Base-by-base conservation (phyloP, 1,139 yeast genomes). In the Pichia sp. region DNA sequence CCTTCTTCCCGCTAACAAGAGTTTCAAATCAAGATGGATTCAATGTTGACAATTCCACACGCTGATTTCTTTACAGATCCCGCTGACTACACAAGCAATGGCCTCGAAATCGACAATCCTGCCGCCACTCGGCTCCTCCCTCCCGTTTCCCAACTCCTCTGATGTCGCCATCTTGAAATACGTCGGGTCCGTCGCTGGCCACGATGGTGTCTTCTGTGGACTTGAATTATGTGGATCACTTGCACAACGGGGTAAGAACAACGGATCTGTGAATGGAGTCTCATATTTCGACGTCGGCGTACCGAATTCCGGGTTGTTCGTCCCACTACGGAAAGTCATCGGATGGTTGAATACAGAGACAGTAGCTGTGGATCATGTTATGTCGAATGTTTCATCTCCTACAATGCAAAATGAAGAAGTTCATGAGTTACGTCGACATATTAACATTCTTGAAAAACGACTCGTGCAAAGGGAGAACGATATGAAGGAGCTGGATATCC, bases 161-260 rank as follows among this genome's bases (percentile, higher is more conserved):
- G 52, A 44, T 40, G 28, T n/a, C 6, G 97, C 94, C 1, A 72
- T 82, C n/a, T 70, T 93, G 44, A 73, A 82, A 54, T 93, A 79
- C 64, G 72, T 82, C 22, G 98, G 98, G 1, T 70, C 77, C 1
- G 88, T 93, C 20, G 77, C 81, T 30, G 85, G 85, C 27, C 89
- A 87, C 59, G 66, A 69, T 6, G 96, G 96, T 0, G 70, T 73
- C n/a, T 93, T 84, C 68, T 96, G 91, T 4, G 99, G 99, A 1
- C 76, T 93, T 4, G 97, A 93, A 62, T 70, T 93, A 40, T 60
- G 76, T 11, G 91, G 88, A 3, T 79, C 85, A 5, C 83, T 84
- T 19, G 69, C 74, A 2, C 60, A 59, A 5, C 72, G 80, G 42
- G 99, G 99, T 12, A 85, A 87, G 62, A 90, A 93, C 60, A 76